Evolutionary conservation across 2,329 filamentous ascomycete genomes (phyloP).

Genomic region (Ceratocystis albifundus): DNA sequence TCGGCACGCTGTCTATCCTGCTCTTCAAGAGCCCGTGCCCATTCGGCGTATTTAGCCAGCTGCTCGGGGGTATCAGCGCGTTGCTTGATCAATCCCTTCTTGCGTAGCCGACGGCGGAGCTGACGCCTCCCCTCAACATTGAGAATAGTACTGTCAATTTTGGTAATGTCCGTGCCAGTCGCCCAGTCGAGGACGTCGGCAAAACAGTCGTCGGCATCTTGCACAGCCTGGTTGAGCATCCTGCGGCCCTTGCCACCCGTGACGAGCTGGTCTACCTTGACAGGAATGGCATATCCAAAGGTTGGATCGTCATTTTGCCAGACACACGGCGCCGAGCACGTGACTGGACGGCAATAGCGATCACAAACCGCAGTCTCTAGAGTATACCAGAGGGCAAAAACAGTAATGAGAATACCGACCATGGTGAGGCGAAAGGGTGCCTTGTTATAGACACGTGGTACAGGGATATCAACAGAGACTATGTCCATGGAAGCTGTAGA

Average conservation of each 20-base stretch:
- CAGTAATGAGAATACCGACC: constrained; percentile 37
- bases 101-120: constrained; percentile 40
- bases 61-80: constrained; percentile 34
- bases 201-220: constrained; percentile 38
- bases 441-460: constrained; percentile 39
- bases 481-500: constrained; percentile 21
- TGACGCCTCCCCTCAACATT: constrained; percentile 37
- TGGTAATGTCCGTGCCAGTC: constrained; percentile 34
- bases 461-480: constrained; percentile 34
- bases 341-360: constrained; percentile 43
- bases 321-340: constrained; percentile 40
- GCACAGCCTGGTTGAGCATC: constrained; percentile 30
- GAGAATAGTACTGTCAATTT: constrained; percentile 29
- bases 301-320: constrained; percentile 49
- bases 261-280: constrained; percentile 52
- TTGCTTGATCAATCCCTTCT: constrained; percentile 35
- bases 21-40: constrained; percentile 33
- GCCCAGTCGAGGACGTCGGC: constrained; percentile 40
- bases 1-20: constrained; percentile 30
- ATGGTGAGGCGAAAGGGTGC: constrained; percentile 39
- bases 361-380: constrained; percentile 44
- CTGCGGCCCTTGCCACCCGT: constrained; percentile 41
- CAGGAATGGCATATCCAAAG: constrained; percentile 49
- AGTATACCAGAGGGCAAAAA: constrained; percentile 42
- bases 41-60: constrained; percentile 35